Base-by-base conservation (phyloP, 139 green algal genomes). In the Yamagishiella unicocca region DNA sequence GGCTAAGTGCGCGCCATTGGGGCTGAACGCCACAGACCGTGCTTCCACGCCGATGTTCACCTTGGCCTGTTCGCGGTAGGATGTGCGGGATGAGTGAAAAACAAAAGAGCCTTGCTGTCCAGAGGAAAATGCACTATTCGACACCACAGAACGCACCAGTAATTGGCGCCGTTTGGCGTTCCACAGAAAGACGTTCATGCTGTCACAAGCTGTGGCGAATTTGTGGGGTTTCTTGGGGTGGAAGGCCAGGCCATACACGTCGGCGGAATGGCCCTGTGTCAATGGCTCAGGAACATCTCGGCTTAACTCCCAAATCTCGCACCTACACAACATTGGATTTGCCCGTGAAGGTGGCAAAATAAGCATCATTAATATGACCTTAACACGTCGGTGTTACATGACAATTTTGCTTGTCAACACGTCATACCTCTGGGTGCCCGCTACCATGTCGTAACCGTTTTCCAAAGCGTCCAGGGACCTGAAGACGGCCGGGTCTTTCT, bases 181-280 rank as follows among this genome's bases (percentile, higher is more conserved):
- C 92, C 92, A 95, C 25, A 94, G 45, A 77, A 91, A 94, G 19
- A 95, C 87, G 33, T 90, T 89, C 53, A 54, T 76, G 67, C 77
- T 90, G 81, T 94, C 90, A 71, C 90, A 94, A 2, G 89, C 90
- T 6, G 90, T 95, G 37, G 90, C 90, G 78, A 93, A 93, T 54
- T 91, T 91, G 89, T 95, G 90, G 2, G 90, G 90, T 82, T 91
- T 91, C 83, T 88, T 92, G 37, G 92, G 92, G 70, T 95, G 90
- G 45, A 89, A 94, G 1, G 88, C 92, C 7, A 93, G 61, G 12
- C 79, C 89, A 8, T 84, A 85, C 66, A 94, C 89, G 73, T 88
- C 72, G 42, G 88, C 84, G 9, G 84, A 88, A 72, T 94, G 89
- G 33, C 91, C 91, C 54, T 94, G 90, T 21, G 93, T 76, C 10